These are phyloP conservation scores for Penicillium desertorum DNA, from an alignment of 495 filamentous ascomycete genomes.

Conservation along the genomic window DNA sequence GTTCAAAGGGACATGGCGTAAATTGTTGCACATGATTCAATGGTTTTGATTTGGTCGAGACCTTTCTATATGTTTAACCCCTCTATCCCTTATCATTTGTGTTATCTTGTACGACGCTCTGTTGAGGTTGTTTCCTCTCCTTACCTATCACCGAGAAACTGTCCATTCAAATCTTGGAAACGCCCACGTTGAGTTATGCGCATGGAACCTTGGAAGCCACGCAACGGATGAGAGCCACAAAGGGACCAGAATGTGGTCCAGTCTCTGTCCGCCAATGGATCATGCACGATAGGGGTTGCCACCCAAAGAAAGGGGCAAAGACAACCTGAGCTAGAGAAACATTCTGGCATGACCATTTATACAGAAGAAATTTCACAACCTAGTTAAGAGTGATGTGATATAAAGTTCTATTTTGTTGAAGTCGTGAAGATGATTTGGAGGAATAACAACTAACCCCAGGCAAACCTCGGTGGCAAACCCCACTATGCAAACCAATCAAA, in stretches of 20 bases:
- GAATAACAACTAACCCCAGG: too few relatives aligned
- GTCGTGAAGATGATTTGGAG: too few relatives aligned
- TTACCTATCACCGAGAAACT: slow-evolving; percentile 13
- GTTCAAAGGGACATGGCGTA: background rate
- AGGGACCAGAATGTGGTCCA: background rate
- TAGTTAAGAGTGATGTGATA: background rate
- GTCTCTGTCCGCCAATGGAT: background rate
- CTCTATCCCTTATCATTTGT: background rate
- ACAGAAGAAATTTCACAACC: background rate
- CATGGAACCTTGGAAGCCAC: background rate
- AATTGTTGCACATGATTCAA: slow-evolving; percentile 7
- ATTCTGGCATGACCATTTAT: slow-evolving; percentile 29
- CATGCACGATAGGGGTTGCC: slow-evolving; percentile 29
- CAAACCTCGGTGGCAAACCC: too few relatives aligned
- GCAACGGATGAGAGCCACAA: background rate
- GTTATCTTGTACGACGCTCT: too few relatives aligned
- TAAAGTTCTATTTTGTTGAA: background rate
- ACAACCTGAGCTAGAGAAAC: slow-evolving; percentile 37
- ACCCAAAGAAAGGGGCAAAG: slow-evolving; percentile 36
- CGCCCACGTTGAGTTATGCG: slow-evolving; percentile 23
- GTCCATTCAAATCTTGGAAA: slow-evolving; percentile 22
- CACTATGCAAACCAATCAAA: too few relatives aligned
- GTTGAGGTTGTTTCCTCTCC: background rate
- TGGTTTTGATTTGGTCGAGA: background rate
- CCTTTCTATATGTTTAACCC: too few relatives aligned